Evolutionary conservation across 2,329 filamentous ascomycete species (phyloP).

Genomic region (Diaporthe eres): DNA sequence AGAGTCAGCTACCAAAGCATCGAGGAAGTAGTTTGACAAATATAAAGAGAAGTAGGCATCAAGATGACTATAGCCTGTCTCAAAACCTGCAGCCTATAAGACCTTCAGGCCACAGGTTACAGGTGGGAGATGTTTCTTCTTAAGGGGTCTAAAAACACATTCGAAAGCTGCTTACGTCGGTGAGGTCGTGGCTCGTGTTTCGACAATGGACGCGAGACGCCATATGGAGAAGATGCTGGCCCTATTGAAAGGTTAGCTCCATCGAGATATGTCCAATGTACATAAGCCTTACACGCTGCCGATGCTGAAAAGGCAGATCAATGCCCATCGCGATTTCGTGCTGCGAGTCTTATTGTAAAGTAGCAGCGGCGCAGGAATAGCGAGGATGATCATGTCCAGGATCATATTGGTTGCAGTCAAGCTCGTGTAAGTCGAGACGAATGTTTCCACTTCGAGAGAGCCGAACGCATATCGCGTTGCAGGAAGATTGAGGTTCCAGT

Average conservation of each 20-base stretch:
- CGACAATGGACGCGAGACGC: conserved; percentile 50
- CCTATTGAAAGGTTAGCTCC: conserved; percentile 39
- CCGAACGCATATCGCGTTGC: conserved; percentile 50
- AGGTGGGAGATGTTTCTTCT: not conserved
- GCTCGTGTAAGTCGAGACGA: conserved; percentile 48
- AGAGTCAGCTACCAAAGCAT: not conserved
- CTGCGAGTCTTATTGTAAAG: conserved; percentile 45
- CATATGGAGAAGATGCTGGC: conserved; percentile 51
- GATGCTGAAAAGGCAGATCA: conserved; percentile 49
- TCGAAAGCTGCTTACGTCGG: conserved; percentile 45
- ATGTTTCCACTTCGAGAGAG: conserved; percentile 45
- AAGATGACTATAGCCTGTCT: not conserved
- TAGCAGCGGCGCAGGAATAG: conserved; percentile 51
- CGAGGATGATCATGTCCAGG: conserved; percentile 51
- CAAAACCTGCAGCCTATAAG: not conserved
- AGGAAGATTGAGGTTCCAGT: conserved; percentile 47
- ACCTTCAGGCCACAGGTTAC: not conserved
- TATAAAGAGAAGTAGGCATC: not conserved
- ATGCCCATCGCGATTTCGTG: conserved; percentile 48
- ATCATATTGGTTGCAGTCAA: conserved; percentile 51
- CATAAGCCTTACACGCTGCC: conserved; percentile 49
- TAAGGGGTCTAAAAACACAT: not conserved
- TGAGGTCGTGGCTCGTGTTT: conserved; percentile 49
- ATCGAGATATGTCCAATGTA: not conserved
- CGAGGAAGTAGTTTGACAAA: not conserved